Evolutionary conservation across 805 yeast species (phyloP).

Genomic region (Metschnikowia gruessii): DNA sequence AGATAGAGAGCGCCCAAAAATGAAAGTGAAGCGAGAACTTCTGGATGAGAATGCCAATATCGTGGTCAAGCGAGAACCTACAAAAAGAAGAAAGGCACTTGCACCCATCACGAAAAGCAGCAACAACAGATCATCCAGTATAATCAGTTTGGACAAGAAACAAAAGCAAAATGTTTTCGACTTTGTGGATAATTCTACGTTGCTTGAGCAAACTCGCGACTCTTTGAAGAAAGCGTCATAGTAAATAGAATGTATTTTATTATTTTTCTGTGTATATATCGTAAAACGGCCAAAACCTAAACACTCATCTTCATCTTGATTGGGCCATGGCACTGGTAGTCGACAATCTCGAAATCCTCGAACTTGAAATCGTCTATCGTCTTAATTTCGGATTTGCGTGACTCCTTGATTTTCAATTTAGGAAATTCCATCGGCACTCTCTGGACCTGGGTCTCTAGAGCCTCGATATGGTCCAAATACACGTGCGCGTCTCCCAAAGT

Average conservation of each 20-base stretch:
- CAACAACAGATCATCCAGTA: constrained; percentile 8
- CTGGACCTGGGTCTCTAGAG: constrained; percentile 72
- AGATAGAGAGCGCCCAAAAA: background rate
- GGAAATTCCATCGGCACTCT: constrained; percentile 84
- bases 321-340: constrained; percentile 75
- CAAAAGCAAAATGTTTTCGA: constrained; percentile 37
- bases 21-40: constrained; percentile 1
- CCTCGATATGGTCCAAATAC: constrained; percentile 89
- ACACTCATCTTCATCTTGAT: constrained; percentile 98
- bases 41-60: constrained; percentile 1
- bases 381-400: constrained; percentile 44
- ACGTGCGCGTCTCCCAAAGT: constrained; percentile 98
- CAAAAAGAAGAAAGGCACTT: constrained; percentile 8
- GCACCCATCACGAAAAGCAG: constrained; percentile 9
- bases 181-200: constrained; percentile 27
- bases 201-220: constrained; percentile 13
- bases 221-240: background rate
- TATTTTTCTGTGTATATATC: too few relatives aligned
- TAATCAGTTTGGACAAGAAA: background rate
- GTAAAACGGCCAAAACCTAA: constrained; percentile 27
- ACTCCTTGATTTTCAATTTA: constrained; percentile 63
- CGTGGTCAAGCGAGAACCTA: constrained; percentile 2
- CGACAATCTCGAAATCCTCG: constrained; percentile 82
- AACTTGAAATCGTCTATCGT: constrained; percentile 82
- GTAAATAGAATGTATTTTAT: background rate